Conservation (phyloP, 805 yeast species). For the Danielia reshetovae region DNA sequence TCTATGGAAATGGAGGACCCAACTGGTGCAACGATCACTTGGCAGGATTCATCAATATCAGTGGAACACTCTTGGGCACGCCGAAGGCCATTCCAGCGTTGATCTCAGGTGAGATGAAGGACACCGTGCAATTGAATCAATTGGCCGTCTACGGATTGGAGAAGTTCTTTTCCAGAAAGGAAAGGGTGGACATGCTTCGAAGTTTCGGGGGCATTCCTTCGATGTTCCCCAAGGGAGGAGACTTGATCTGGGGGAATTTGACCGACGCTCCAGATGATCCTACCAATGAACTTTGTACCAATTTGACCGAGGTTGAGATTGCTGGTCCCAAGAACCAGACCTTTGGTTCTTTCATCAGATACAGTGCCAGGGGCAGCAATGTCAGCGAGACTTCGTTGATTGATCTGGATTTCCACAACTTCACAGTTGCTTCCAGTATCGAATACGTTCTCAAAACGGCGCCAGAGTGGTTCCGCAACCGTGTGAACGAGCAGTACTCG, state of each 20-base stretch:
- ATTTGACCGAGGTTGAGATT: conserved; percentile 14
- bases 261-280: conserved; percentile 71
- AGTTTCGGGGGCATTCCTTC: conserved; percentile 93
- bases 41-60: conserved; percentile 77
- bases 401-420: conserved; percentile 30
- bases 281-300: conserved; percentile 22
- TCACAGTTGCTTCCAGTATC: conserved; percentile 66
- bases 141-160: conserved; percentile 93
- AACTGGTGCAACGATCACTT: conserved; percentile 84
- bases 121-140: conserved; percentile 90
- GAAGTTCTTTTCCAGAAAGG: conserved; percentile 85
- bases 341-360: conserved; percentile 72
- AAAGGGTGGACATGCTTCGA: conserved; percentile 79
- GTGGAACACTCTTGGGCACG: conserved; percentile 90
- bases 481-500: conserved; percentile 71
- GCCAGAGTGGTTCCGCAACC: conserved; percentile 70
- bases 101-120: conserved; percentile 97
- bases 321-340: conserved; percentile 35
- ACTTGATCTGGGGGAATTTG: conserved; percentile 78
- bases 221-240: conserved; percentile 97
- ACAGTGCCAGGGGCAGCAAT: conserved; percentile 43
- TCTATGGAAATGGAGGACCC: conserved; percentile 88
- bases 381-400: conserved; percentile 11
- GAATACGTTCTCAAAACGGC: conserved; percentile 60
- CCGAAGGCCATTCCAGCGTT: conserved; percentile 92